Evolutionary conservation across 306 rosid genomes (phyloP), one percentile per base, ranked within the genome.

Genomic region (Malus sieversii): DNA sequence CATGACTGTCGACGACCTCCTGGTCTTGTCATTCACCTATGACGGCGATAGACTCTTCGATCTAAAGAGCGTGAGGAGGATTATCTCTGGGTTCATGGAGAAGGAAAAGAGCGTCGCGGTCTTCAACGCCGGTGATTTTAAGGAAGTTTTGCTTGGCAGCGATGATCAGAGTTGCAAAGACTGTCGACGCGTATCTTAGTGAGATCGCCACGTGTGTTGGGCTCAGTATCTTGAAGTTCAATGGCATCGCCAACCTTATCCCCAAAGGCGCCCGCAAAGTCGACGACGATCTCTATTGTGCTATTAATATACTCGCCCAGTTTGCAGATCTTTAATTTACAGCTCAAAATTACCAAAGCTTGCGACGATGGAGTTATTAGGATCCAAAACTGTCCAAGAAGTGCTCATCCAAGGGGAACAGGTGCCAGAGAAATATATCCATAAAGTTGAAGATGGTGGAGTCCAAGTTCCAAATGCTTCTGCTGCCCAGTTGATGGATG

Each of bases 41-140:
- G 95, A 90, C 79, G 98, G 97, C 27, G 97, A 94, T 80, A 83
- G 90, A 55, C 88, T 95, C 25, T 66, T 87, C 30, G 98, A 95
- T 71, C 81, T 92, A 25, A 97, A 92, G 42, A 92, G 97, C 74
- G 87, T 89, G 55, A 66, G 95, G 78, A 86, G 80, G 64, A 89
- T 92, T 68, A 58, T 95, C 58, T 84, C 95, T 0, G 76, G 87
- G 10, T 95, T 86, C 60, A 85, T 87, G 32, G 96, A 95, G 75
- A 89, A 76, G 76, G 93, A 92, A 83, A 89, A 89, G 63, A 89
- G 87, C 58, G 81, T 82, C 73, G 89, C 89, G 9, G 90, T 91
- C 10, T 94, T 91, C 73, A 88, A 77, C 80, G 80, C 86, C 44
- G 85, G 79, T 11, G 84, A 78, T 42, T 81, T 81, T 64, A 84